Evolutionary conservation across 23 red algal species (phyloP).

Genomic region (Chondrus crispus): DNA sequence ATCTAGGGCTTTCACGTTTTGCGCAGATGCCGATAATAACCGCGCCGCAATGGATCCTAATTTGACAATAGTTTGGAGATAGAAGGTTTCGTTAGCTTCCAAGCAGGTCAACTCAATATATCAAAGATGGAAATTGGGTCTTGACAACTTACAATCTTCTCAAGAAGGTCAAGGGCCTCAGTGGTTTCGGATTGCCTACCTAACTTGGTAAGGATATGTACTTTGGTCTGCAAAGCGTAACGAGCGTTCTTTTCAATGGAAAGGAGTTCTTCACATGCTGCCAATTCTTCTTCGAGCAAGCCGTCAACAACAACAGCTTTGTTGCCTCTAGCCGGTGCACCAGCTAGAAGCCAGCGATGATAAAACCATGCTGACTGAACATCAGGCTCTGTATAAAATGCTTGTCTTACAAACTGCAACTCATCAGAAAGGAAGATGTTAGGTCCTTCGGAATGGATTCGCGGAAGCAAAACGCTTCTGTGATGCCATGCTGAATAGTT

Average conservation of each 20-base stretch:
- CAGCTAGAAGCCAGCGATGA: slow-evolving; percentile 90
- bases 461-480: slow-evolving; percentile 61
- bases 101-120: not conserved
- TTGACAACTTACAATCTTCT: slow-evolving; percentile 33
- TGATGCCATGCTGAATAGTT: slow-evolving; percentile 98
- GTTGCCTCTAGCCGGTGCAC: slow-evolving; percentile 31
- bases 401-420: slow-evolving; percentile 77
- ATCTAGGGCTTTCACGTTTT: too few species aligned
- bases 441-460: not conserved
- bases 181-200: not conserved
- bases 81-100: not conserved
- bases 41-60: slow-evolving; percentile 45
- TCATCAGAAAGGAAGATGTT: slow-evolving; percentile 49
- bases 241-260: slow-evolving; percentile 60
- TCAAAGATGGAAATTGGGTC: too few species aligned
- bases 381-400: slow-evolving; percentile 95
- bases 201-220: slow-evolving; percentile 30
- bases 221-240: slow-evolving; percentile 58
- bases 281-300: slow-evolving; percentile 30
- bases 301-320: not conserved
- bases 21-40: slow-evolving; percentile 21
- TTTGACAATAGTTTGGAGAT: not conserved
- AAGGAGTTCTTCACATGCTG: slow-evolving; percentile 50
- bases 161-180: slow-evolving; percentile 19
- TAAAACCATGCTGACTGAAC: slow-evolving; percentile 96